Base-by-base conservation (phyloP, 2,329 filamentous ascomycete species). In the Talaromyces sp. region DNA sequence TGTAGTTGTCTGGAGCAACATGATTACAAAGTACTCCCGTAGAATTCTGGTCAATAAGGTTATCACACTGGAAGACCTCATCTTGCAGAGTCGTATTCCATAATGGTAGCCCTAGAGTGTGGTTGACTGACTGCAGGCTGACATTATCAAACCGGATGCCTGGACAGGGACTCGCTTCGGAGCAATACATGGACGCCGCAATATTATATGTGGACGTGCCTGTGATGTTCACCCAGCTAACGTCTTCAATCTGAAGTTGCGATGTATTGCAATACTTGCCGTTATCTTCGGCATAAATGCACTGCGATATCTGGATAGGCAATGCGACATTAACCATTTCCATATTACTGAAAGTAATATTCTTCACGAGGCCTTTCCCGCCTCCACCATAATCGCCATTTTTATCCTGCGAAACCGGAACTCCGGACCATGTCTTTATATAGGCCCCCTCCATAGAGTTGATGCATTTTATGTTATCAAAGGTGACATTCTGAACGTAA, bases 161-260 rank as follows among this genome's bases (percentile, higher is more conserved):
- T 18, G 75, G 76, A 65, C 81, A 83, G 16, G 80, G 81, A 40
- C 73, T 74, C 2, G 69, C 65, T 10, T 73, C 68, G 12, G 73
- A 74, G 68, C 78, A 81, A 68, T 82, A 79, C 52, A 82, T 79
- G 4, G 76, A 79, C 6, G 75, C 75, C 2, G 76, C 81, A 27
- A 82, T 75, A 65, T 83, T 82, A 64, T 82, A 82, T 34, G 77
- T 70, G 61, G 75, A 78, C 2, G 81, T 83, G 5, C 81, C 81
- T 1, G 77, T 79, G 57, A 83, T 76, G 65, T 83, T 83, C 61
- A 79, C 74, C 79, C 79, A 82, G 44, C 73, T 78, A 28, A 83
- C 70, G 64, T 83, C 78, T 42, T 71, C 72, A 61, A 83, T 82
- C 57, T 77, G 70, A 47, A 81, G 69, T 51, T 75, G 34, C 30